Base-by-base conservation (phyloP, 371 early-diverging fungal species). In the Vairimorpha necatrix region DNA sequence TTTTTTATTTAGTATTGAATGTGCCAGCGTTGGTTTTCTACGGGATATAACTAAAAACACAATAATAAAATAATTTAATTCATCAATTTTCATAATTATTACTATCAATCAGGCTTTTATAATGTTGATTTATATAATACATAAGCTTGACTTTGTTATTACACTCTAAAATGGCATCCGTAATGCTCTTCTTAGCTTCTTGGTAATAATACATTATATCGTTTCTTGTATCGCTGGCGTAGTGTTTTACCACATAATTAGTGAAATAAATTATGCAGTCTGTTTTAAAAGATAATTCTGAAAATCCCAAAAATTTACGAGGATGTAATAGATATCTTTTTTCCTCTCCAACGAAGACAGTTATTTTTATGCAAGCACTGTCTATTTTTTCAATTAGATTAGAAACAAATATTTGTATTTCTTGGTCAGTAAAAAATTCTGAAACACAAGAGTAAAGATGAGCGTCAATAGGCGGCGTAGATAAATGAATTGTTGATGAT, bases 61-160 rank as follows among this genome's bases (percentile, higher is more conserved):
- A n/a, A n/a, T n/a, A n/a, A n/a, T n/a, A n/a, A n/a, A n/a, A n/a
- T n/a, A n/a, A n/a, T n/a, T n/a, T n/a, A n/a, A n/a, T n/a, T n/a
- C n/a, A n/a, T n/a, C n/a, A n/a, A n/a, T n/a, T n/a, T n/a, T 42
- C 42, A 42, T 42, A 53, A 53, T 53, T 53, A n/a, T 53, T 53
- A n/a, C 22, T n/a, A 6, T 53, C 53, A 4, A 53, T 53, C n/a
- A 53, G 6, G 22, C 22, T 20, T 53, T 20, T 53, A 4, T 16
- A 16, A 24, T 20, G 53, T 16, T 53, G 9, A 53, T 56, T 56
- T 22, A 56, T 32, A 4, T 28, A 28, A 56, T 56, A 56, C 2
- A 56, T 9, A 9, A 28, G 24, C 28, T 28, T 22, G 24, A 56
- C 30, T 56, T 28, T 22, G 24, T 56, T 56, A 28, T 18, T 28